Evolutionary conservation across 1,139 yeast genomes (phyloP).

Genomic region (Waltiozyma sp.): DNA sequence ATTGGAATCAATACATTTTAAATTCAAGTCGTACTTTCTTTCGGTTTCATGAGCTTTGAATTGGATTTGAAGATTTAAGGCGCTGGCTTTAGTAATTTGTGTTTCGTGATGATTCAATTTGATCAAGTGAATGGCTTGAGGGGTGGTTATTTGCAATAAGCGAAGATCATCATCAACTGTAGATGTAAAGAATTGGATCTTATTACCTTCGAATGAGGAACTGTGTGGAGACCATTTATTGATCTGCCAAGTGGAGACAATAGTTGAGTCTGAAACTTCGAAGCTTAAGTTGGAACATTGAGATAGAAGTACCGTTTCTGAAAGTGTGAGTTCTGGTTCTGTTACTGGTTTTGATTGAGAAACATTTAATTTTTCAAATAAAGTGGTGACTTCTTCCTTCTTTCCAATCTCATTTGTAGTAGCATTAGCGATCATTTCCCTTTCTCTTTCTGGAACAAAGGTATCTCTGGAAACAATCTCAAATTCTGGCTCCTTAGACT

Average conservation of each 20-base stretch:
- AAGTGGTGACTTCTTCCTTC: neutral
- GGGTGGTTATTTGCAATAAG: neutral
- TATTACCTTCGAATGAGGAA: neutral
- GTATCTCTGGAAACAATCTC: slow-evolving; percentile 14
- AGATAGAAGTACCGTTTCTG: neutral
- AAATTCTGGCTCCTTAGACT: slow-evolving; percentile 11
- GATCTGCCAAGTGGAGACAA: neutral
- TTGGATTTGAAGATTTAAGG: slow-evolving; percentile 15
- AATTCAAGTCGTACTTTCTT: slow-evolving; percentile 6
- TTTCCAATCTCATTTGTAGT: no score
- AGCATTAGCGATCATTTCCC: no score
- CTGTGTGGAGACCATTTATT: neutral
- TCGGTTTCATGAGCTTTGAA: slow-evolving; percentile 1
- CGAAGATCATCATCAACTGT: neutral
- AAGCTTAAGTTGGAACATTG: neutral
- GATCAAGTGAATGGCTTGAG: neutral
- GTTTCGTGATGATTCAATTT: slow-evolving; percentile 1
- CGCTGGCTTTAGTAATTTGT: slow-evolving; percentile 8
- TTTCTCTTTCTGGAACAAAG: neutral
- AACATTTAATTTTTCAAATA: neutral
- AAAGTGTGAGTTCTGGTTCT: neutral
- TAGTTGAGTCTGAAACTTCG: neutral
- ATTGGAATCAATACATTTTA: slow-evolving; percentile 12
- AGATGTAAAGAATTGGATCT: neutral
- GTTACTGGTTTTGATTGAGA: neutral